Evolutionary conservation across 805 yeast genomes (phyloP).

Genomic region (Ogataea pilisensis): DNA sequence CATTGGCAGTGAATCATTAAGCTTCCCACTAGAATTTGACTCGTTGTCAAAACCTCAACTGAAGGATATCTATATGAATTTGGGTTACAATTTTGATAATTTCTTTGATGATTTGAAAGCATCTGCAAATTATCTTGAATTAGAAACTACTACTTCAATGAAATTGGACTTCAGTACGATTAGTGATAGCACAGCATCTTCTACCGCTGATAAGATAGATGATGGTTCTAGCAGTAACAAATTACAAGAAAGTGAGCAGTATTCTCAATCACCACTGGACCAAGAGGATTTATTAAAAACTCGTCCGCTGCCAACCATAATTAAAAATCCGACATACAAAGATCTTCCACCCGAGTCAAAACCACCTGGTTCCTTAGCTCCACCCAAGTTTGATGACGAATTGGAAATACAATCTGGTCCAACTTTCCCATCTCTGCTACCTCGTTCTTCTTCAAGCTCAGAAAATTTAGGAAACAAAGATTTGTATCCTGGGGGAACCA

Average conservation of each 20-base stretch:
- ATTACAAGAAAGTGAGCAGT: too few species aligned
- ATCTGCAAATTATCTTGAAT: not conserved
- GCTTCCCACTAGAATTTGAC: constrained; percentile 3
- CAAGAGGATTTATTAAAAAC: not conserved
- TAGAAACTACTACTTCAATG: not conserved
- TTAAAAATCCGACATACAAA: not conserved
- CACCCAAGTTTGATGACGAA: constrained; percentile 54
- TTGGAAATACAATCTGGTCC: constrained; percentile 32
- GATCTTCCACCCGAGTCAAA: not conserved
- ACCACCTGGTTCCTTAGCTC: constrained; percentile 24
- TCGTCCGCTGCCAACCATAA: not conserved
- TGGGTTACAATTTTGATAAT: constrained; percentile 4
- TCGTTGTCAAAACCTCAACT: not conserved
- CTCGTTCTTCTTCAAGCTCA: constrained; percentile 19
- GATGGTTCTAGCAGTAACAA: too few species aligned
- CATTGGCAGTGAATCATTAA: not conserved
- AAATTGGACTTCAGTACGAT: not conserved
- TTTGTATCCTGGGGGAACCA: constrained; percentile 40
- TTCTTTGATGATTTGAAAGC: constrained; percentile 2
- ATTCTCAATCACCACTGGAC: not conserved
- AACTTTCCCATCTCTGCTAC: constrained; percentile 4
- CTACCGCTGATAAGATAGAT: not conserved
- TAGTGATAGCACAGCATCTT: not conserved
- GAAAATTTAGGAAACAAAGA: constrained; percentile 44
- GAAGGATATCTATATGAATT: constrained; percentile 1